Base-by-base conservation (phyloP, 2,329 filamentous ascomycete genomes). In the Didymella segeticola region DNA sequence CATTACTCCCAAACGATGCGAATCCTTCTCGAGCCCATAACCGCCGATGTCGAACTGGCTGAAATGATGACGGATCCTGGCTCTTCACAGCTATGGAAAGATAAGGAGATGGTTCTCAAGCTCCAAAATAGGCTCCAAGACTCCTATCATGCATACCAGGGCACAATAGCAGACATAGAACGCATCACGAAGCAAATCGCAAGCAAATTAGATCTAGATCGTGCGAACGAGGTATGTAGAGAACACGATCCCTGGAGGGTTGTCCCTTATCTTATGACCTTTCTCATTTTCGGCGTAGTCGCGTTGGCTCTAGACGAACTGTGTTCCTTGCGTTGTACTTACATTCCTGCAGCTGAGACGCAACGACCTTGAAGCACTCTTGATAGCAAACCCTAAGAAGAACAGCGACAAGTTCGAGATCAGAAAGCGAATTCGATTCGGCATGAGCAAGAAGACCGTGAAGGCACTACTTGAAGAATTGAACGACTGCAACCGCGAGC, bases 401-500 rank as follows among this genome's bases (percentile, higher is more conserved):
- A 43, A 49, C 7, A 67, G 63, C 48, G 66, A 69, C 27, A 70
- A 66, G 34, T 74, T 70, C 36, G 71, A 75, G 23, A 62, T 74
- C n/a, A 64, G 60, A 22, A 75, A 74, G 57, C 63, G 72, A 0
- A 63, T 74, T 2, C 62, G 62, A 5, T 75, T 75, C 47, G 69
- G 69, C 3, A 75, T 74, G 71, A 68, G 58, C 33, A 75, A 74
- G 53, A 74, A 73, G 51, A 68, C 57, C 14, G 68, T 75, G 38
- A 74, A 73, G 42, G 62, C 60, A 19, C 53, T 74, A 10, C 55
- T 75, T 4, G 70, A 73, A 45, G 68, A 75, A 52, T 56, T 75
- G 17, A 67, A 73, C 29, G 70, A 73, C 2, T 75, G 72, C 62
- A 75, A 74, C 43, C 73, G 72, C 29, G 71, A 75, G 43, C 62